These are phyloP conservation scores for Colletotrichum magnum DNA, from an alignment of 2,329 filamentous ascomycete species.

Conservation along the genomic window DNA sequence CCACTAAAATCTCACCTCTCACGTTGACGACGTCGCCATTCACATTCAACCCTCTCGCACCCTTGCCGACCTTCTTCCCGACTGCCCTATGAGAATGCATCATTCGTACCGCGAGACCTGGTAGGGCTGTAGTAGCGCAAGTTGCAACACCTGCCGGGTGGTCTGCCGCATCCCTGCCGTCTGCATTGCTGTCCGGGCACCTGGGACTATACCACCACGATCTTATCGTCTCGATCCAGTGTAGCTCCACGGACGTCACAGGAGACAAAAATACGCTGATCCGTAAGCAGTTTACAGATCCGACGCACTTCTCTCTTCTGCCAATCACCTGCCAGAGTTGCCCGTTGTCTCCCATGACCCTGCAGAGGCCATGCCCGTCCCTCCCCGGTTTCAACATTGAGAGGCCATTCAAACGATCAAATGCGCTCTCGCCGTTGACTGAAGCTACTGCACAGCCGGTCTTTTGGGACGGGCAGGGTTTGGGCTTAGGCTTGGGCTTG, in stretches of 20 bases:
- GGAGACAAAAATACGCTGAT: slow-evolving; percentile 38
- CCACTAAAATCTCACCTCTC: slow-evolving; percentile 38
- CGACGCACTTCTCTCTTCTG: neutral
- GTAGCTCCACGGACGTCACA: neutral
- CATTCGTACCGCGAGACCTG: slow-evolving; percentile 2
- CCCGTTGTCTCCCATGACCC: slow-evolving; percentile 2
- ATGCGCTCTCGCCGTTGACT: slow-evolving; percentile 4
- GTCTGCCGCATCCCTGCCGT: slow-evolving; percentile 13
- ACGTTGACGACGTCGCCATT: slow-evolving; percentile 11
- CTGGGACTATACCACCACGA: slow-evolving; percentile 23
- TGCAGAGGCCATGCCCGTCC: slow-evolving; percentile 1
- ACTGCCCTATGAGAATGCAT: slow-evolving; percentile 1
- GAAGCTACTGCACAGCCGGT: slow-evolving; percentile 15
- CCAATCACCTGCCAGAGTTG: slow-evolving; percentile 27
- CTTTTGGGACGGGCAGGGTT: slow-evolving; percentile 4
- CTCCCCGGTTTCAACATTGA: neutral
- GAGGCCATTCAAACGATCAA: slow-evolving; percentile 3
- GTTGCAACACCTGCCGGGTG: neutral
- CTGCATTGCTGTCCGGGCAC: slow-evolving; percentile 20
- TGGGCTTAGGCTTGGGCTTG: neutral
- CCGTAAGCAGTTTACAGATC: slow-evolving; percentile 30
- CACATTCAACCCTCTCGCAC: too few species aligned
- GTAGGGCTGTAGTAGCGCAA: slow-evolving; percentile 36
- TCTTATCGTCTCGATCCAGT: slow-evolving; percentile 26
- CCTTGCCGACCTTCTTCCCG: slow-evolving; percentile 6